A percentile compares a stretch with the other conserved stretches of the same genome.
Evolutionary conservation across 305 asterid genomes (phyloP).

Genomic region (Fraxinus latifolia): DNA sequence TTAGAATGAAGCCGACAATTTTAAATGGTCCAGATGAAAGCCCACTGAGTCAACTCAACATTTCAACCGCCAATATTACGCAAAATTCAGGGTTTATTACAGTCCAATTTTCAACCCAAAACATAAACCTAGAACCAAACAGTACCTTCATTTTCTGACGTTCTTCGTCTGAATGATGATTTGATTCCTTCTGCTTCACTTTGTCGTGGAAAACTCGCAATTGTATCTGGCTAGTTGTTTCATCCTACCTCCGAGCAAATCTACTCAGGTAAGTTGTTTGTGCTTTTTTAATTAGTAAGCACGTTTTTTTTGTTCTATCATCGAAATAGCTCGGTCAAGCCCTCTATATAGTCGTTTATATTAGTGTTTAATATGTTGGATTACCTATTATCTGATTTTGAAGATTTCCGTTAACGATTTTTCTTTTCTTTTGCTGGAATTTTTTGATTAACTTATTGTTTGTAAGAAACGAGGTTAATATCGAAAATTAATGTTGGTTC

Average conservation of each 20-base stretch:
- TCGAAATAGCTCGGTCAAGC: background rate
- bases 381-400: background rate
- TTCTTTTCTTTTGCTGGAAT: background rate
- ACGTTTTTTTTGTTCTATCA: background rate
- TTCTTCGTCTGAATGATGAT: background rate
- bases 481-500: background rate
- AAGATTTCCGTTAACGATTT: background rate
- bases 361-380: background rate
- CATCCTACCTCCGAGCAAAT: background rate
- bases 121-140: background rate
- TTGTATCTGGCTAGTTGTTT: background rate
- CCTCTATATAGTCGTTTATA: background rate
- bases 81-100: background rate
- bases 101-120: background rate
- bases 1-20: background rate
- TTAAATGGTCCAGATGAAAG: background rate
- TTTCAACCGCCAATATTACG: background rate
- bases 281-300: background rate
- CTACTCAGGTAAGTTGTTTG: background rate
- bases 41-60: background rate
- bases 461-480: background rate
- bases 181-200: background rate
- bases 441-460: background rate
- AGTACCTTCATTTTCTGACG: background rate
- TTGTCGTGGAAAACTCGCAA: background rate